Base-by-base conservation (phyloP, 352 stramenopile genomes). In the Pythium scleroteichum region DNA sequence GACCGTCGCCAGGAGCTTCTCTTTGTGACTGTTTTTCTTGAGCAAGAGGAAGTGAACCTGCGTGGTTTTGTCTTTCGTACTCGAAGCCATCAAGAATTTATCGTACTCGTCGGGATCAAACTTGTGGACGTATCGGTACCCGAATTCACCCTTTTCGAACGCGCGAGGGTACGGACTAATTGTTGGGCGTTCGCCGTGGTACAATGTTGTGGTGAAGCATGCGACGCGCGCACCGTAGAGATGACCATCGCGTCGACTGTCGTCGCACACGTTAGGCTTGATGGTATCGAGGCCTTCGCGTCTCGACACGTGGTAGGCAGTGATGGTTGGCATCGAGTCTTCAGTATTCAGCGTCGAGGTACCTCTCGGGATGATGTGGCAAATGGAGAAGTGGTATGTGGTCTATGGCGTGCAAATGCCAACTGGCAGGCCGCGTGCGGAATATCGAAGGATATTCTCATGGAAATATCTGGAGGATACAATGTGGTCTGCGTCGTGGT, bases 141-240 rank as follows among this genome's bases (percentile, higher is more conserved):
- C 27, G 10, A 20, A 42, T 16, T 39, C 46, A 22, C 27, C 24
- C 2, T 33, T 47, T 57, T 55, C 35, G 19, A 23, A 40, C 22
- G 32, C 29, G 7, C 53, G 53, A 3, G 56, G 56, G 20, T 64
- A 64, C 32, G 56, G 56, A 41, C 33, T 51, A 20, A 57, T 41
- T 12, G 47, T 39, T 9, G 56, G 56, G 5, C 48, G 46, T 7
- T 23, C 13, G 0, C 56, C 56, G 12, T 57, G 23, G 35, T 51
- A 64, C 14, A 42, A 17, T 10, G 56, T 64, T 12, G 56, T 64
- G 24, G 56, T 64, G 38, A 64, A 64, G 26, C 56, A 42, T 8
- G 46, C 56, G 33, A 64, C 46, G 9, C 49, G 48, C 1, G 46
- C 32, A 12, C 56, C 35, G 19, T 57, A 57, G 0, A 64, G 46